phyloP scores from a whole-genome alignment of 352 stramenopile species.

The Globisporangium heterothallicum region DNA sequence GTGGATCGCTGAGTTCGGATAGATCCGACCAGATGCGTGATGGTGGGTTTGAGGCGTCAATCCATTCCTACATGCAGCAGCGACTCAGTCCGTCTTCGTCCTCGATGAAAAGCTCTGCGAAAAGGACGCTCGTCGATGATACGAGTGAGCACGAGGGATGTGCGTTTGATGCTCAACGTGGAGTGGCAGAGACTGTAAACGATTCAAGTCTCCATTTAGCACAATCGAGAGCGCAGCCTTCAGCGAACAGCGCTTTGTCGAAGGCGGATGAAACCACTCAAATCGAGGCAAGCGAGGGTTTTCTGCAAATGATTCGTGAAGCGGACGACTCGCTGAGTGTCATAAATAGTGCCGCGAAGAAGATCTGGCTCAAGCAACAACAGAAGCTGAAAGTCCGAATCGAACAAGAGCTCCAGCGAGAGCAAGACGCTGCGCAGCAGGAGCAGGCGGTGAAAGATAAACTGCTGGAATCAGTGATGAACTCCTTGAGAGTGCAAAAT shows the following conservation, averaged over 20 bases:
- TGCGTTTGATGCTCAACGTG: background rate
- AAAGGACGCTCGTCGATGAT: background rate
- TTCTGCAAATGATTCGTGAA: conserved; percentile 43
- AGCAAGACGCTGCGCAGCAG: background rate
- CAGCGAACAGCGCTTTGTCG: too few relatives aligned
- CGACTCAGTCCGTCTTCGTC: background rate
- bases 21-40: background rate
- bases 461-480: conserved; percentile 27
- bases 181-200: background rate
- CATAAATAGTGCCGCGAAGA: conserved; percentile 43
- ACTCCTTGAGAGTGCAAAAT: conserved; percentile 10
- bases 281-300: conserved; percentile 14
- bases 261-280: background rate
- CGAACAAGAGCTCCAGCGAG: background rate
- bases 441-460: conserved; percentile 12
- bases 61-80: conserved; percentile 11
- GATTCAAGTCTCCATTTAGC: background rate
- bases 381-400: conserved; percentile 14
- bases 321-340: conserved; percentile 74
- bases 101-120: background rate
- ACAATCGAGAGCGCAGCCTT: too few relatives aligned
- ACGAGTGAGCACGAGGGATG: background rate
- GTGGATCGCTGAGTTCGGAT: background rate
- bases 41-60: conserved; percentile 6
- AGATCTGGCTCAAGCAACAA: conserved; percentile 44